Evolutionary conservation across 805 yeast species (phyloP).

Genomic region (Nakazawaea laoshanensis): DNA sequence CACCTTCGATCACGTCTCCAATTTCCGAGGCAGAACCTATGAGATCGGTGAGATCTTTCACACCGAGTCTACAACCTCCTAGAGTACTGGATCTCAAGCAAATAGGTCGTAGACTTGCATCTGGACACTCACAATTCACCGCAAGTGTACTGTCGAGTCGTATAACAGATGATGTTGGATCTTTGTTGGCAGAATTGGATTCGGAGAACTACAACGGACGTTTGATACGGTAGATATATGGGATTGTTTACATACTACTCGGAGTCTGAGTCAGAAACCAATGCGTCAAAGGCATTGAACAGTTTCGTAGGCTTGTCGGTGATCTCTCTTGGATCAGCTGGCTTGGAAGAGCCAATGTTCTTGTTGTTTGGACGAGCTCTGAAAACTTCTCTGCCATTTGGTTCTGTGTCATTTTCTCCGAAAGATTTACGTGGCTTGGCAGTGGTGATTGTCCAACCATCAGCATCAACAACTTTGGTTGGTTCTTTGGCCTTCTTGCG

Average conservation of each 20-base stretch:
- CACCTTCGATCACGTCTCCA: no score
- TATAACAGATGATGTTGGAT: slow-evolving; percentile 10
- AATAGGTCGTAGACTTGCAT: no score
- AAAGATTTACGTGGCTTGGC: slow-evolving; percentile 34
- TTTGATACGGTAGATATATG: slow-evolving; percentile 1
- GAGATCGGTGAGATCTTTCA: slow-evolving; percentile 3
- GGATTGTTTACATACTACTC: no score
- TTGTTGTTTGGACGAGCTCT: slow-evolving; percentile 65
- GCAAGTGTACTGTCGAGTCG: slow-evolving; percentile 10
- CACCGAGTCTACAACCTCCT: slow-evolving; percentile 14
- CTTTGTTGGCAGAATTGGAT: slow-evolving; percentile 12
- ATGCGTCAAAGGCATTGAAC: slow-evolving; percentile 79
- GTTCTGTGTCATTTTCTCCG: slow-evolving; percentile 42
- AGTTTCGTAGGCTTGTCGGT: slow-evolving; percentile 58
- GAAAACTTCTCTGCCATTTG: slow-evolving; percentile 34
- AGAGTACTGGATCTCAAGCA: slow-evolving; percentile 25
- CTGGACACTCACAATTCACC: no score
- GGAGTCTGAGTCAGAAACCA: slow-evolving; percentile 52
- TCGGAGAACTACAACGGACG: slow-evolving; percentile 5
- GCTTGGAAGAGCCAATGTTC: slow-evolving; percentile 65
- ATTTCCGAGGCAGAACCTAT: no score
- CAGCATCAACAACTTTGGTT: slow-evolving; percentile 55
- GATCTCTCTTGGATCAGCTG: slow-evolving; percentile 66
- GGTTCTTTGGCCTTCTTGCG: slow-evolving; percentile 42
- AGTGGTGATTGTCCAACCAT: slow-evolving; percentile 78